Conservation (phyloP, 2,329 filamentous ascomycete genomes). For the Dichotomopilus funicola region DNA sequence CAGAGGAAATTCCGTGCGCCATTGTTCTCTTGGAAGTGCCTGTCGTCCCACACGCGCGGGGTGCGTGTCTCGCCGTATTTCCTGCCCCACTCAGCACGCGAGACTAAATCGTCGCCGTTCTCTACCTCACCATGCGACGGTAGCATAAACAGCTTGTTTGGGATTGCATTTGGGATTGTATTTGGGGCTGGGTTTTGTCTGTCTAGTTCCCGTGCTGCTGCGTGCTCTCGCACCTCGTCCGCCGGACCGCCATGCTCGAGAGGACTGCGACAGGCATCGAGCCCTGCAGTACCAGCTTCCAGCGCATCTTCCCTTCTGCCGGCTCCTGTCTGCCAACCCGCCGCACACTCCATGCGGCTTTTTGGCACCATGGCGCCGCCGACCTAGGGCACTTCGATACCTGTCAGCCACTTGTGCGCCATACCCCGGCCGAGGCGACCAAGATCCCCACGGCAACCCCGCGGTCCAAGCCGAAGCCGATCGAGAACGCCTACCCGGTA, state of each 20-base stretch:
- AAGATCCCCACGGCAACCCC: not conserved
- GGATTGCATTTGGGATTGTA: too few species aligned
- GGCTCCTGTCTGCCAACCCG: conserved; percentile 33
- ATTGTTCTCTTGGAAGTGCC: too few species aligned
- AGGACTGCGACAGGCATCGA: conserved; percentile 51
- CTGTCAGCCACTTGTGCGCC: conserved; percentile 35
- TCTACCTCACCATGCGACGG: too few species aligned
- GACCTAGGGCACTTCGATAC: conserved; percentile 41
- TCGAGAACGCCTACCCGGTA: conserved; percentile 27
- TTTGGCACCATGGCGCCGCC: conserved; percentile 50
- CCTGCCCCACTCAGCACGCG: too few species aligned
- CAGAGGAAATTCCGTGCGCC: too few species aligned
- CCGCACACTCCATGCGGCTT: conserved; percentile 42
- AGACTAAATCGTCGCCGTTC: too few species aligned
- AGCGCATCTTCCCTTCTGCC: conserved; percentile 42
- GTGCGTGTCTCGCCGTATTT: too few species aligned
- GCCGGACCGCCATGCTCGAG: conserved; percentile 46
- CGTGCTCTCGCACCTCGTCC: too few species aligned
- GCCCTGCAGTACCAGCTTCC: conserved; percentile 47
- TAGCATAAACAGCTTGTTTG: too few species aligned
- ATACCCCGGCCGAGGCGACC: conserved; percentile 22
- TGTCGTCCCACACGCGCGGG: too few species aligned
- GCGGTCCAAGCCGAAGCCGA: conserved; percentile 16
- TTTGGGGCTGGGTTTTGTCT: too few species aligned
- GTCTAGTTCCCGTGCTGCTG: too few species aligned